Conservation (phyloP, 306 rosid genomes). For the Acmispon strigosus region DNA sequence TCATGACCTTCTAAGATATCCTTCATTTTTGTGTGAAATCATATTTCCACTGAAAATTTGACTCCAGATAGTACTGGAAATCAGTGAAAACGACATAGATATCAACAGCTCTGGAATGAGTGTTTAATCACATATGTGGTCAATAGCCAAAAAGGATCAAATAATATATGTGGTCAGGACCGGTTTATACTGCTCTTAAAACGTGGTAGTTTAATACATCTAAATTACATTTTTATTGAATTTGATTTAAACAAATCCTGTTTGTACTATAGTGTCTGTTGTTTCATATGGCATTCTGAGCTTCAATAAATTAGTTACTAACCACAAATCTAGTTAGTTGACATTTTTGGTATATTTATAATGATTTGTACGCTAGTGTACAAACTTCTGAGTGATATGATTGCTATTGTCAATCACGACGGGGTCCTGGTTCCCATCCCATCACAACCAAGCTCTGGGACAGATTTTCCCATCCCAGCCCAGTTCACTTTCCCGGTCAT, state of each 20-base stretch:
- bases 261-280: background rate
- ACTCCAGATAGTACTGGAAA: background rate
- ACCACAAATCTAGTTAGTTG: background rate
- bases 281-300: slow-evolving; percentile 1
- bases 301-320: background rate
- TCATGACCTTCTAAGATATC: background rate
- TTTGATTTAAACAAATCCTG: background rate
- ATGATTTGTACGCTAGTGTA: background rate
- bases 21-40: background rate
- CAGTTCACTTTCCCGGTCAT: too few relatives aligned
- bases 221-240: background rate
- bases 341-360: background rate
- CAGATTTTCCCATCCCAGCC: too few relatives aligned
- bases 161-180: background rate
- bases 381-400: slow-evolving; percentile 1
- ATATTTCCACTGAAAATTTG: background rate
- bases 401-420: background rate
- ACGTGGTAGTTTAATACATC: background rate
- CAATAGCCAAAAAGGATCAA: background rate
- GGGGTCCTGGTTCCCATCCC: too few relatives aligned
- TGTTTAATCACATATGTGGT: background rate
- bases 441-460: too few relatives aligned
- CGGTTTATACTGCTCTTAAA: background rate
- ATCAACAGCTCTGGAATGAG: background rate
- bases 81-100: background rate